Base-by-base conservation (phyloP, 1,284 basidiomycete species). In the Anthracocystis walkeri region DNA sequence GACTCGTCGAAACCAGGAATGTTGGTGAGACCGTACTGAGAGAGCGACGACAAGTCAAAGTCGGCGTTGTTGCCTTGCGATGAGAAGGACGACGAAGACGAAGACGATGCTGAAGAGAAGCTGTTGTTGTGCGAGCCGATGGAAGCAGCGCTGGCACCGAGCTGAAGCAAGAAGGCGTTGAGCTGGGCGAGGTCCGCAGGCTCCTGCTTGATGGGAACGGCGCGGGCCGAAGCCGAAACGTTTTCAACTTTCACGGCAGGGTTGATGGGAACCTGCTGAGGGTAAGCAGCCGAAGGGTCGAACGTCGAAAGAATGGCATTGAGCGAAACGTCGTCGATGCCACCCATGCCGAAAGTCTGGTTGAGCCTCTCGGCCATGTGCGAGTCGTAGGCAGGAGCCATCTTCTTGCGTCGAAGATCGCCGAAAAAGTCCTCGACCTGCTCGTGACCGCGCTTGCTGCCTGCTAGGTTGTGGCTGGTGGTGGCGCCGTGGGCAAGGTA, bases 131-230 rank as follows among this genome's bases (percentile, higher is more conserved):
- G 67, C 62, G 75, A 61, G 49, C 73, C 67, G 50, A 60, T 49
- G 10, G 77, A 76, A 42, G 77, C 78, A 27, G 80, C 80, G 53
- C 65, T 82, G 73, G 70, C 83, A 53, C 83, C 81, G 59, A 86
- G 79, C 70, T 83, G 82, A 20, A 84, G 64, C 18, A 85, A 76
- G 75, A 84, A 84, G 40, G 79, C 69, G 68, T 82, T 82, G 74
- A 84, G 69, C 57, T 85, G 78, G 7, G 82, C 85, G 10, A 85
- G 69, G 63, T 85, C 82, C 16, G 70, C 51, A 10, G 88, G 86
- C 48, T 75, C 63, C 57, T 75, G 72, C 50, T 86, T 82, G 79
- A 90, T 90, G 1, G 88, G 89, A 10, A 42, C 35, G 35, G 35
- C 23, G 21, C 67, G 66, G 21, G 27, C 46, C 29, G 54, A 48